Percentiles rank a stretch among this genome's conserved stretches.
Conservation (phyloP, 1,284 basidiomycete genomes). For the Malassezia nana region DNA sequence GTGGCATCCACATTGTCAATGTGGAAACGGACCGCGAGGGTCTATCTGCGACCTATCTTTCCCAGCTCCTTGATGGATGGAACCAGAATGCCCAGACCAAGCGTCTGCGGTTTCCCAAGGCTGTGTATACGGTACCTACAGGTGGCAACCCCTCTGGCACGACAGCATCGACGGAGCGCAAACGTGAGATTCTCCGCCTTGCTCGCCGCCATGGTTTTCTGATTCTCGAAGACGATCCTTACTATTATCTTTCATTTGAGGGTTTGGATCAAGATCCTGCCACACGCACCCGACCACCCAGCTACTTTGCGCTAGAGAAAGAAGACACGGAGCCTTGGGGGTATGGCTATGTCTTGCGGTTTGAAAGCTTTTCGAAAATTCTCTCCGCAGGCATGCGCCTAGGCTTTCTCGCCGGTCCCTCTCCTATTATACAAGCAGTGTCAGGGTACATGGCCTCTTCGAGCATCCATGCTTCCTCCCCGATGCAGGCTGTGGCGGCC, state of each 20-base stretch:
- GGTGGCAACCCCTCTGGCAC: constrained; percentile 47
- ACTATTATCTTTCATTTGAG: constrained; percentile 39
- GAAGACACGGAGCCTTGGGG: constrained; percentile 32
- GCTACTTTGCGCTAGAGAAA: constrained; percentile 41
- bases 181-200: constrained; percentile 66
- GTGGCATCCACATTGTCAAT: constrained; percentile 48
- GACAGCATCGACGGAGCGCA: constrained; percentile 54
- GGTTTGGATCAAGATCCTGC: constrained; percentile 35
- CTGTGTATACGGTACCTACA: constrained; percentile 65
- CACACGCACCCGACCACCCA: constrained; percentile 22
- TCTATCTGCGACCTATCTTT: constrained; percentile 59
- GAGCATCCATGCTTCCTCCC: constrained; percentile 62
- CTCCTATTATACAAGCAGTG: constrained; percentile 62
- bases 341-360: constrained; percentile 40
- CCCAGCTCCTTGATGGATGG: constrained; percentile 65
- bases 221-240: constrained; percentile 39
- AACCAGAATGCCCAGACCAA: constrained; percentile 54
- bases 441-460: constrained; percentile 60
- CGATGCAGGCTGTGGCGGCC: constrained; percentile 67
- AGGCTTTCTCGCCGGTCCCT: constrained; percentile 74
- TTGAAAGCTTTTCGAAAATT: constrained; percentile 59
- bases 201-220: constrained; percentile 36
- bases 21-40: constrained; percentile 70
- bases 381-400: constrained; percentile 51
- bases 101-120: constrained; percentile 59